Evolutionary conservation across 371 early-diverging fungal genomes (phyloP).

Genomic region (Modicella reniformis): DNA sequence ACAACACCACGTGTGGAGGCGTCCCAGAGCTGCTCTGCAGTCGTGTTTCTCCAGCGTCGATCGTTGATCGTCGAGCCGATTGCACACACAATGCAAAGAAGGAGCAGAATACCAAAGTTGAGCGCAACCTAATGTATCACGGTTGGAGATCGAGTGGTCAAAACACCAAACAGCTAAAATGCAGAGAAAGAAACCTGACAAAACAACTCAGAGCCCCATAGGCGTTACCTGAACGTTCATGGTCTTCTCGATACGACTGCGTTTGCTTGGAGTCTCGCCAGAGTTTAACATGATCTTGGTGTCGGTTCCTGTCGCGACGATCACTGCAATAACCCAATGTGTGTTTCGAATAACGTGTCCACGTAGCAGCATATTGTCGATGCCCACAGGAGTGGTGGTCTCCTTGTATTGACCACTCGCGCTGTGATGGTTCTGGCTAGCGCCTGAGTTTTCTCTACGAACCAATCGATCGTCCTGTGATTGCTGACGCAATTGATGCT

Average conservation of each 20-base stretch:
- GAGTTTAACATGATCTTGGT: conserved; percentile 93
- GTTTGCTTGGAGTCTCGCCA: conserved; percentile 86
- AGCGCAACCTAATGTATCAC: conserved; percentile 63
- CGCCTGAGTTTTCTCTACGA: not conserved
- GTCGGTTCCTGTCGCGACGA: conserved; percentile 89
- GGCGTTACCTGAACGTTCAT: conserved; percentile 83
- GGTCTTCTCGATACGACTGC: conserved; percentile 88
- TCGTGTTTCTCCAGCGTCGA: conserved; percentile 41
- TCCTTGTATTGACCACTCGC: conserved; percentile 34
- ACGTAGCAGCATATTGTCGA: conserved; percentile 87
- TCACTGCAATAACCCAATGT: conserved; percentile 85
- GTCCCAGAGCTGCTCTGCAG: conserved; percentile 53
- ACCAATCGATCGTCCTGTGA: not conserved
- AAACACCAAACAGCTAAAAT: too few species aligned
- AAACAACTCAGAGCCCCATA: not conserved
- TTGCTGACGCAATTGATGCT: conserved; percentile 29
- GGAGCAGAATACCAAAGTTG: conserved; percentile 81
- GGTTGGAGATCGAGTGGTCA: not conserved
- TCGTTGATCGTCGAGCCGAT: conserved; percentile 70
- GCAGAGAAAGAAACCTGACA: not conserved
- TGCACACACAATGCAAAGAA: conserved; percentile 79
- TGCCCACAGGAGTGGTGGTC: conserved; percentile 70
- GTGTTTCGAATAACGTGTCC: conserved; percentile 93
- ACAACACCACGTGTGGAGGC: conserved; percentile 50
- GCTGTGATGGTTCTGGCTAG: not conserved